These are phyloP conservation scores for Diaporthe eres DNA, from an alignment of 2,329 filamentous ascomycete species.

Conservation along the genomic window DNA sequence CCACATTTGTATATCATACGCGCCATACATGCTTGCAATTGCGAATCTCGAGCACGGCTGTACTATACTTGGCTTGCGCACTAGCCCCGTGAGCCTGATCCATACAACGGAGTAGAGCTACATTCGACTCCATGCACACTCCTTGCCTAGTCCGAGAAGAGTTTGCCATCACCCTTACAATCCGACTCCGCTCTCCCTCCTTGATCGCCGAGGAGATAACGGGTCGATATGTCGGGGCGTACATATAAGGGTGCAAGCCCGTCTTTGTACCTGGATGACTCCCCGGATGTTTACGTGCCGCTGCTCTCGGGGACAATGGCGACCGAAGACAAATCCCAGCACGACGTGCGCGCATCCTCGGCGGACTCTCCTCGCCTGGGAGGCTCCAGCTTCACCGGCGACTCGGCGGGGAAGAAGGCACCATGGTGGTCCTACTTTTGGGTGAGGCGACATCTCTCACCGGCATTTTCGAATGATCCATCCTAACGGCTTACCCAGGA, in stretches of 20 bases:
- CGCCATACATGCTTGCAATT: constrained; percentile 35
- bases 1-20: constrained; percentile 19
- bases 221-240: constrained; percentile 2
- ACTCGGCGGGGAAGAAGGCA: neutral
- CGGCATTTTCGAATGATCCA: too few species aligned
- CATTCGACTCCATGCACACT: constrained; percentile 24
- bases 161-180: constrained; percentile 29
- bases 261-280: constrained; percentile 4
- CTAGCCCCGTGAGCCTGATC: constrained; percentile 8
- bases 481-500: constrained; percentile 25
- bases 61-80: constrained; percentile 24
- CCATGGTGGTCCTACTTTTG: constrained; percentile 42
- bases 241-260: constrained; percentile 26
- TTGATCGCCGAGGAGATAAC: constrained; percentile 19
- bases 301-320: constrained; percentile 38
- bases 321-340: constrained; percentile 34
- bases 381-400: neutral
- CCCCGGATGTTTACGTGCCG: constrained; percentile 25
- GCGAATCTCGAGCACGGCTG: constrained; percentile 12
- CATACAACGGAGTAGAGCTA: constrained; percentile 20
- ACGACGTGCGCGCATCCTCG: constrained; percentile 25
- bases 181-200: constrained; percentile 17
- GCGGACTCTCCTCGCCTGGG: constrained; percentile 17
- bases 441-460: constrained; percentile 12
- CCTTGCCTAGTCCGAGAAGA: constrained; percentile 26